phyloP scores from a whole-genome alignment of 2,329 filamentous ascomycete species.

The Tetracladium maxilliforme region DNA sequence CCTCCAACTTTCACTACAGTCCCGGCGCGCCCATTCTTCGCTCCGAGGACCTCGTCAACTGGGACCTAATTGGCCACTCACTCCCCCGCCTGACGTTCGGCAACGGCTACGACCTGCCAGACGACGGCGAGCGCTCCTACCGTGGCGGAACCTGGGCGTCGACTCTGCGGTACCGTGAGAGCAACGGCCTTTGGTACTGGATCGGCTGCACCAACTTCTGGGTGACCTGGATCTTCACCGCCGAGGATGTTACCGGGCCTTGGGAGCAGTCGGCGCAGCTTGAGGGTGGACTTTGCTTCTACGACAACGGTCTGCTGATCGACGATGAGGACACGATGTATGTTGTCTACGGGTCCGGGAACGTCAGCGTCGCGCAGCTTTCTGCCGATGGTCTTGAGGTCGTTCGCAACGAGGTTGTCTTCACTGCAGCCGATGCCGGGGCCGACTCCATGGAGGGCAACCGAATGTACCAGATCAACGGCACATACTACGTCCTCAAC shows the following conservation, averaged over 20 bases:
- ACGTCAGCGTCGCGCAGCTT: conserved; percentile 34
- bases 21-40: conserved; percentile 37
- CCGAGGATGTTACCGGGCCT: conserved; percentile 21
- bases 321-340: conserved; percentile 46
- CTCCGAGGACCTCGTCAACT: conserved; percentile 38
- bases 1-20: conserved; percentile 39
- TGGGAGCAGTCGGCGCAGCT: conserved; percentile 23
- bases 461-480: conserved; percentile 41
- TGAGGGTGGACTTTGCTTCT: conserved; percentile 29
- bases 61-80: conserved; percentile 28
- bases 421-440: conserved; percentile 18
- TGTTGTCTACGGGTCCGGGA: conserved; percentile 33
- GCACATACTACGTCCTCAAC: conserved; percentile 37
- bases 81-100: conserved; percentile 29
- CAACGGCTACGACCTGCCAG: conserved; percentile 31
- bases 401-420: conserved; percentile 27
- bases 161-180: conserved; percentile 32
- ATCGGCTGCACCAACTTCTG: conserved; percentile 36
- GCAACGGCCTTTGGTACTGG: conserved; percentile 37
- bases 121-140: conserved; percentile 26
- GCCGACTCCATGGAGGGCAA: conserved; percentile 29
- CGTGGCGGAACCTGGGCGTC: conserved; percentile 40
- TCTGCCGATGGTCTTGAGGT: conserved; percentile 28
- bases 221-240: conserved; percentile 37
- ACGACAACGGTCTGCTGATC: conserved; percentile 41